Evolutionary conservation across 2,329 filamentous ascomycete genomes (phyloP).

Genomic region (Colletotrichum magnum): DNA sequence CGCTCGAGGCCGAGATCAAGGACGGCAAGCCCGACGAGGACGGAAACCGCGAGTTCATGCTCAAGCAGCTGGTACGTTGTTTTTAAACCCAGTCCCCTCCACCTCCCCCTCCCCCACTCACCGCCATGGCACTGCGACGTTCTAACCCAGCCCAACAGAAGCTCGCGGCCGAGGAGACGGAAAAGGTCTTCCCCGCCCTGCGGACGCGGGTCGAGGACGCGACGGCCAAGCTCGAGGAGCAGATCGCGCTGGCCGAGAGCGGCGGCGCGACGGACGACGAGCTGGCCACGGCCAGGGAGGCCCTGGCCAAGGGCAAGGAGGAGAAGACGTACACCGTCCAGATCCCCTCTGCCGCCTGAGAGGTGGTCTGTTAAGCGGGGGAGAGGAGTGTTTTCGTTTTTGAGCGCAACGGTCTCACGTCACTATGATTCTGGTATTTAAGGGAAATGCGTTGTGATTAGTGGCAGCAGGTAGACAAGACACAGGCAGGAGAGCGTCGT

Average conservation of each 20-base stretch:
- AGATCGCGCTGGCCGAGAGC: conserved; percentile 76
- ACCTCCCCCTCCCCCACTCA: background rate
- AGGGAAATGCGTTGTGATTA: conserved; percentile 17
- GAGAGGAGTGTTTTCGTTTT: too few species aligned
- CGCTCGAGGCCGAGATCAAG: conserved; percentile 74
- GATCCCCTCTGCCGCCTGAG: conserved; percentile 13
- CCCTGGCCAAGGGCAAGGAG: conserved; percentile 64
- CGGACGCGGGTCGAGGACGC: conserved; percentile 79
- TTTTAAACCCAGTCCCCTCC: background rate
- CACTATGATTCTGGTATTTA: too few species aligned
- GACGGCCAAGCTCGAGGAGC: conserved; percentile 79
- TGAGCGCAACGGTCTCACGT: too few species aligned
- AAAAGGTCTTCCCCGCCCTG: conserved; percentile 82
- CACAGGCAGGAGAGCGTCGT: conserved; percentile 17
- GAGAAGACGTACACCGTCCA: conserved; percentile 42
- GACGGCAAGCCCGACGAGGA: conserved; percentile 68
- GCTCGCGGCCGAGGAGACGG: conserved; percentile 88
- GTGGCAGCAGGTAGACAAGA: background rate
- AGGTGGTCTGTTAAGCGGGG: too few species aligned
- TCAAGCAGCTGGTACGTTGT: conserved; percentile 86
- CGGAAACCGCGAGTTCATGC: conserved; percentile 81
- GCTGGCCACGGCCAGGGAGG: conserved; percentile 68
- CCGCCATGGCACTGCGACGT: background rate
- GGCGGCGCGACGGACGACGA: conserved; percentile 63
- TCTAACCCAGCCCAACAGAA: conserved; percentile 63